Base-by-base conservation (phyloP, 768 basidiomycete species). In the Rubroboletus pulcherrimus region DNA sequence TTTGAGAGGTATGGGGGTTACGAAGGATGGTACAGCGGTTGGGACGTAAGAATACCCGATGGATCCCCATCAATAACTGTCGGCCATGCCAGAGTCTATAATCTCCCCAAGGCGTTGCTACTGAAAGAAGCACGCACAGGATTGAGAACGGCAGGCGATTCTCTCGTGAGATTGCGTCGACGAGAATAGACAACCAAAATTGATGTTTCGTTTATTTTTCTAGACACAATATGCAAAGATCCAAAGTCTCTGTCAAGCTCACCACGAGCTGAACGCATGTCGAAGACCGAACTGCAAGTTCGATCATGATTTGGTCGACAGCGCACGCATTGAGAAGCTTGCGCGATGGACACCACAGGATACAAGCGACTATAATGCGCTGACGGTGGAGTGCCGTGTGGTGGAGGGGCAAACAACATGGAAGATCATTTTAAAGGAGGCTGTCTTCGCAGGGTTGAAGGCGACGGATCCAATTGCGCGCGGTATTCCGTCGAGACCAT, bases 231-330 rank as follows among this genome's bases (percentile, higher is more conserved):
- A 58, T 24, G 47, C 42, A 3, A 63, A 56, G n/a, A n/a, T 44
- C 14, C 62, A 63, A 29, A 60, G 63, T 35, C 56, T 64, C 17
- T 64, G 63, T 49, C 51, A 19, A 39, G 56, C 54, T 21, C 58
- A 53, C 45, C 44, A 57, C 53, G 44, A 51, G 7, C 55, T 15
- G 41, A 51, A 56, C 11, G 53, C 40, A 11, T 61, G 59, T 35
- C 39, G 1, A 14, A 48, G 56, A 35, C 40, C 21, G 14, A 46
- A 60, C 35, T 63, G 59, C 51, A 61, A 55, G 12, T 58, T 61
- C 40, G 63, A 64, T 14, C 63, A 61, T 37, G 53, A 58, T 26
- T 40, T 64, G 46, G 47, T 64, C 6, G 59, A 64, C 46, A 51
- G 51, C 19, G 41, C 30, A 41, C 46, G 59, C 3, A 54, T 64